Evolutionary conservation across 2,329 filamentous ascomycete genomes (phyloP).

Genomic region (Madurella fahalii): DNA sequence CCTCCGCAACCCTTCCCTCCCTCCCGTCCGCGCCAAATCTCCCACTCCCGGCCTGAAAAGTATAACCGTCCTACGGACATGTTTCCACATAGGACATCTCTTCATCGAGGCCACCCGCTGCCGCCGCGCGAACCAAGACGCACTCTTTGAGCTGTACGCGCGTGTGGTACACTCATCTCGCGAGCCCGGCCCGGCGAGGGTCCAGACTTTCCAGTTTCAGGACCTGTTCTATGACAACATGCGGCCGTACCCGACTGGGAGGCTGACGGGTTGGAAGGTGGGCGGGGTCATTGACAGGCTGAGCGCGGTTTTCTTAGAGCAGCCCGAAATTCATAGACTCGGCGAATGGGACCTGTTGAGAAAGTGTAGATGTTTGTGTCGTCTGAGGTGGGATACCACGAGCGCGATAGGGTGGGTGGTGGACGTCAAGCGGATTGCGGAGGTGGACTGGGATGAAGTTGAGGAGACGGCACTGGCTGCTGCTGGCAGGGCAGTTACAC

Average conservation of each 20-base stretch:
- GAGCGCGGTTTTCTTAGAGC: slow-evolving; percentile 8
- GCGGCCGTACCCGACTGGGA: slow-evolving; percentile 7
- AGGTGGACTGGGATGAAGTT: slow-evolving; percentile 4
- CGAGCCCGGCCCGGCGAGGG: slow-evolving; percentile 32
- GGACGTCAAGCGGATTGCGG: slow-evolving; percentile 2
- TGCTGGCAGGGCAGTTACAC: neutral
- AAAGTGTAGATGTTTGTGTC: slow-evolving; percentile 19
- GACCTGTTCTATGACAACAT: slow-evolving; percentile 14
- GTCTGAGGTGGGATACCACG: slow-evolving; percentile 1
- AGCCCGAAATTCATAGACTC: no score
- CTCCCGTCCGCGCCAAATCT: slow-evolving; percentile 46
- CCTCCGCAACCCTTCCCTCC: slow-evolving; percentile 46
- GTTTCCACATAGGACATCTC: slow-evolving; percentile 62
- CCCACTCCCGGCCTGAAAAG: slow-evolving; percentile 50
- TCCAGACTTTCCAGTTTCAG: slow-evolving; percentile 55
- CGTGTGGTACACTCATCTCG: slow-evolving; percentile 55
- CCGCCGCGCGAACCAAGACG: slow-evolving; percentile 33
- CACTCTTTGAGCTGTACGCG: slow-evolving; percentile 60
- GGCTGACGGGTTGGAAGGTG: slow-evolving; percentile 13
- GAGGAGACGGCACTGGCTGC: neutral
- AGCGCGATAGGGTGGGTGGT: slow-evolving; percentile 5
- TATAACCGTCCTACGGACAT: slow-evolving; percentile 48
- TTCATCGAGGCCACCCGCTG: slow-evolving; percentile 41
- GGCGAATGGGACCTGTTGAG: no score
- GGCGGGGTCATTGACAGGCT: slow-evolving; percentile 11